A percentile compares a stretch with the other conserved stretches of the same genome.
phyloP scores from a whole-genome alignment of 306 rosid species.

The Corylus avellana region DNA sequence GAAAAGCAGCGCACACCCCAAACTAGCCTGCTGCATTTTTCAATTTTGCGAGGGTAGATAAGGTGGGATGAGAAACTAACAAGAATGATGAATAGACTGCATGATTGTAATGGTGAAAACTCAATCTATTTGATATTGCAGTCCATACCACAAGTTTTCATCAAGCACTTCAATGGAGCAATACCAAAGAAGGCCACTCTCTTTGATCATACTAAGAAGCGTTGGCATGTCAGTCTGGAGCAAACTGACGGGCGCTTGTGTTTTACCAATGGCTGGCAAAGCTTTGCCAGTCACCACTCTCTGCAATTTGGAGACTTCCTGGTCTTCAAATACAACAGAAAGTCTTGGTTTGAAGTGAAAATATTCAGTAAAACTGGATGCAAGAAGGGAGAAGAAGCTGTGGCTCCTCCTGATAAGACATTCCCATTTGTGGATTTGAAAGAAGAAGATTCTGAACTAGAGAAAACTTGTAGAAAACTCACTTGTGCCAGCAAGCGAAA shows the following conservation, averaged over 20 bases:
- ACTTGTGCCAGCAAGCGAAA: background rate
- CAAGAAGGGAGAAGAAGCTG: background rate
- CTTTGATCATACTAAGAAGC: slow-evolving; percentile 18
- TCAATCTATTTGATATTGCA: background rate
- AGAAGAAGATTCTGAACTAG: background rate
- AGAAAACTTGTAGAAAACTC: background rate
- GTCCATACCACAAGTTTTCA: slow-evolving; percentile 28
- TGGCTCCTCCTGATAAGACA: background rate
- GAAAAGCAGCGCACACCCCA: too few relatives aligned
- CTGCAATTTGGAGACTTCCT: slow-evolving; percentile 25
- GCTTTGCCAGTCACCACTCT: slow-evolving; percentile 20
- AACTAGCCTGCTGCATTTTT: too few relatives aligned
- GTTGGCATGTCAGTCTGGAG: slow-evolving; percentile 26
- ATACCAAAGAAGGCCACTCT: slow-evolving; percentile 17
- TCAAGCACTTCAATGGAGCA: slow-evolving; percentile 15
- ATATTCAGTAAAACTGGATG: slow-evolving; percentile 12
- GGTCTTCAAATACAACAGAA: slow-evolving; percentile 15
- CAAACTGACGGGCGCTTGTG: slow-evolving; percentile 1
- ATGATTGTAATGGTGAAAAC: background rate
- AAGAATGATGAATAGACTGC: too few relatives aligned
- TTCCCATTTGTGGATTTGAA: background rate
- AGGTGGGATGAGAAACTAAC: too few relatives aligned
- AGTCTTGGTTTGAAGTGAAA: background rate
- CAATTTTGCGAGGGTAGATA: too few relatives aligned
- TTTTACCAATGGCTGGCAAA: slow-evolving; percentile 29